Conservation (phyloP, 2,329 filamentous ascomycete species). For the Trichoderma gracile region DNA sequence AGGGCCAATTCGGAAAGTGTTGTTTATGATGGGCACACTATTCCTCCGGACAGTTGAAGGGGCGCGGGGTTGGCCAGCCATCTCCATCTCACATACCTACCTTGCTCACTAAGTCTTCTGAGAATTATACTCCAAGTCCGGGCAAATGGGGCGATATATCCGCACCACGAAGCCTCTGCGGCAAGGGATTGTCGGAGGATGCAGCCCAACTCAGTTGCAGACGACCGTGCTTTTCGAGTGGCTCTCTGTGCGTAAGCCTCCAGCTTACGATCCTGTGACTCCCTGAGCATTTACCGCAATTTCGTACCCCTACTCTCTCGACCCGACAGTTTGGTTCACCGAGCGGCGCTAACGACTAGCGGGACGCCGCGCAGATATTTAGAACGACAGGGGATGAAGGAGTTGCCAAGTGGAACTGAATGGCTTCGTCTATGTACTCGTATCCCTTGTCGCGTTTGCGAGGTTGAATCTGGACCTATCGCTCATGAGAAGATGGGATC, state of each 20-base stretch:
- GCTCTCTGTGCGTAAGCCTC: neutral
- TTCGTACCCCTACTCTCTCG: slow-evolving; percentile 27
- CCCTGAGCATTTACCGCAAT: slow-evolving; percentile 19
- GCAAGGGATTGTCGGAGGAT: neutral
- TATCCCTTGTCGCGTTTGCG: neutral
- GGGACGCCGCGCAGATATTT: slow-evolving; percentile 25
- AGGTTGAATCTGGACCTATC: slow-evolving; percentile 9
- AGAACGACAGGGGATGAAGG: slow-evolving; percentile 21
- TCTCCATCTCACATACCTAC: neutral
- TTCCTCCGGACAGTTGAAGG: neutral
- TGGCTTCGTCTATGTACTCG: slow-evolving; percentile 7
- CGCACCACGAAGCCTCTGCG: neutral
- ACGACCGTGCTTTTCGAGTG: neutral
- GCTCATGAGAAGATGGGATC: slow-evolving; percentile 7
- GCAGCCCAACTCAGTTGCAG: neutral
- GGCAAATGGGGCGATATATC: neutral
- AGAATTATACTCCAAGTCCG: neutral
- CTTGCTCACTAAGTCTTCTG: neutral
- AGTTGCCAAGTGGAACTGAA: slow-evolving; percentile 18
- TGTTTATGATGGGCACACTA: neutral
- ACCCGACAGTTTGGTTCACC: slow-evolving; percentile 33
- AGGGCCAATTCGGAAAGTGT: neutral
- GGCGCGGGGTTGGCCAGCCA: neutral
- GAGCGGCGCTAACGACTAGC: slow-evolving; percentile 25
- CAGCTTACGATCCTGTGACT: neutral